Base-by-base conservation (phyloP, 139 green algal genomes). In the Auxenochlorella protothecoides region DNA sequence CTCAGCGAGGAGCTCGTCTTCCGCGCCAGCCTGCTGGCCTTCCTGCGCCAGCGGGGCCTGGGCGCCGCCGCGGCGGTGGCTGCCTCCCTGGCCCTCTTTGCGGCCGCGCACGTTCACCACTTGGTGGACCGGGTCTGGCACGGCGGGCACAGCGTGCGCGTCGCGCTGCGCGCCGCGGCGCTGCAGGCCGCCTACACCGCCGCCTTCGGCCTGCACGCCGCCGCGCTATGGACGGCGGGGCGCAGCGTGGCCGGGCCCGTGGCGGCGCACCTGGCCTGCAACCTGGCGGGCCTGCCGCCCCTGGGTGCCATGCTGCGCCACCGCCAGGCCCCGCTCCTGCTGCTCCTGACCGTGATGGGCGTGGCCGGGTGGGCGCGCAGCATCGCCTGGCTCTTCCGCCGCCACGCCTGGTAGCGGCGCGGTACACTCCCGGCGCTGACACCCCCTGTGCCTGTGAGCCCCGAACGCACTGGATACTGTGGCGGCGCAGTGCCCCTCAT, bases 1-100 rank as follows among this genome's bases (percentile, higher is more conserved):
- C 3, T 94, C 44, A 82, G 81, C 0, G 91, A 96, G 76, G 91
- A 96, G 79, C 91, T 85, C 51, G 83, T 81, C 52, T 96, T 96
- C 74, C 77, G 91, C 9, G 81, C 81, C 10, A 91, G 90, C 77
- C 88, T 95, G 76, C 72, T 85, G 53, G 86, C 88, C 5, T 79
- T 90, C 67, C 78, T 94, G 11, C 16, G 44, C 55, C 3, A 12
- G 8, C 3, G 66, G 74, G 2, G 62, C 55, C 2, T n/a, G 15
- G 4, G n/a, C 64, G 5, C 8, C 9, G 2, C 16, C 55, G 3
- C 72, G 71, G 12, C 72, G 89, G 63, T 70, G 82, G 5, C 27
- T 87, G 16, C 27, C 27, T 87, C 83, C 3, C 90, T 88, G 52
- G 69, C 93, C 14, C 85, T 90, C 69, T 96, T 96, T 82, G 88